Conservation (phyloP, 2,329 filamentous ascomycete species). For the Fusarium sp. region DNA sequence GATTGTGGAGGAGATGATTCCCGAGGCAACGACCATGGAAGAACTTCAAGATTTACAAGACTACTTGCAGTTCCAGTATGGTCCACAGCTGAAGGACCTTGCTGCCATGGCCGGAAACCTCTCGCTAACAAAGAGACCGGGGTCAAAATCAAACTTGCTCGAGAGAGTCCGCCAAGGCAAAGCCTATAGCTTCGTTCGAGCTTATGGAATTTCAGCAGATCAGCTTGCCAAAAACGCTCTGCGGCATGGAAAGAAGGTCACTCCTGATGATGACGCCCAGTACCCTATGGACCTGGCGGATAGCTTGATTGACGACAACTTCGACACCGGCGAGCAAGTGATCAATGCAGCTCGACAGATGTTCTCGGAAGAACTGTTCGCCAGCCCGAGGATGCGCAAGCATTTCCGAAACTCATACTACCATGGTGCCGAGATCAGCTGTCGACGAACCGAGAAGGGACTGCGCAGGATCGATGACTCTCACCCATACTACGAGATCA, state of each 20-base stretch:
- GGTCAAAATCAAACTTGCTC: conserved; percentile 82
- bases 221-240: conserved; percentile 89
- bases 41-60: conserved; percentile 97
- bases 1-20: conserved; percentile 85
- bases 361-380: conserved; percentile 90
- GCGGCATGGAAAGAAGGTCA: conserved; percentile 79
- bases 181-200: conserved; percentile 84
- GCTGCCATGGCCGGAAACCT: conserved; percentile 70
- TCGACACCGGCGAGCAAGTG: conserved; percentile 79
- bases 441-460: conserved; percentile 92
- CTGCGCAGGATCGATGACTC: conserved; percentile 93
- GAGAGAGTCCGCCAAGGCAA: conserved; percentile 86
- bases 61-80: conserved; percentile 95
- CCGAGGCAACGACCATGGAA: conserved; percentile 85
- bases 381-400: conserved; percentile 89
- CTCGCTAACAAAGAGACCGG: conserved; percentile 80
- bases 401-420: conserved; percentile 88
- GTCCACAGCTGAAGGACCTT: conserved; percentile 83
- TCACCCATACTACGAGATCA: conserved; percentile 97
- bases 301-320: conserved; percentile 76
- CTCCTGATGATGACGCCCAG: conserved; percentile 84
- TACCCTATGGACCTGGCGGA: conserved; percentile 91
- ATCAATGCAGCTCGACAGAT: conserved; percentile 84
- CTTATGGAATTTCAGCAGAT: conserved; percentile 90
- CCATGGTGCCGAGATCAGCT: conserved; percentile 84